Evolutionary conservation across 164 flowering plant genomes (phyloP), one percentile per base, ranked within the genome.

Genomic region (Echeveria elegans): DNA sequence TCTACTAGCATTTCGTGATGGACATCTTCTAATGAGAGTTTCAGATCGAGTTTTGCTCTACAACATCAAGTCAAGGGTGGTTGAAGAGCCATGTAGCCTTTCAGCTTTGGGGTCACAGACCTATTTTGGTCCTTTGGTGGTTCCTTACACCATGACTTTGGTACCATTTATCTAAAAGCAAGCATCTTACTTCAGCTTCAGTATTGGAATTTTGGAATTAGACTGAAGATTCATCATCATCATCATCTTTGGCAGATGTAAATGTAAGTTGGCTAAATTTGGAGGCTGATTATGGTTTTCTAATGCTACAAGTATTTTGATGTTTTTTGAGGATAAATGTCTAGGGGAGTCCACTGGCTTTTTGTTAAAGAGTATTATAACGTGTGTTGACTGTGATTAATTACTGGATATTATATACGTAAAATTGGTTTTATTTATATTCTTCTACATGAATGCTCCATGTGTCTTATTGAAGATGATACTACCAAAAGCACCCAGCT

Each of bases 1-100:
- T 68, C 79, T 79, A 23, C 43, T 78, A 71, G 81, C 82, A 14
- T 77, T 80, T 67, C 70, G 76, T 31, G 82, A 79, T 38, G 81
- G 77, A 19, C 26, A 71, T 15, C 24, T 82, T 71, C 43, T 82
- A 53, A 24, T 78, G 74, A 75, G 81, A 69, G 82, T 78, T 1
- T 48, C 73, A 0, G 18, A 41, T 0, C 68, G 34, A 19, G 43
- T 77, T 21, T 77, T 68, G 41, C 47, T 34, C 15, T 78, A 71
- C 37, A 8, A 66, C 36, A 31, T 79, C 24, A 69, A 70, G 26
- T 70, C 75, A 0, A 61, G 69, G 61, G 69, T 66, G 69, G 65
- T 77, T 71, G 45, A 71, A 45, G 65, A 69, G 38, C 77, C 77
- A 4, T 77, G 78, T 34, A 9, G 34, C 26, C 52, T 68, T 65